Percentiles rank a stretch among this genome's conserved stretches.
These are phyloP conservation scores for Gastrolobium villosum DNA, from an alignment of 306 rosid genomes.

Conservation along the genomic window DNA sequence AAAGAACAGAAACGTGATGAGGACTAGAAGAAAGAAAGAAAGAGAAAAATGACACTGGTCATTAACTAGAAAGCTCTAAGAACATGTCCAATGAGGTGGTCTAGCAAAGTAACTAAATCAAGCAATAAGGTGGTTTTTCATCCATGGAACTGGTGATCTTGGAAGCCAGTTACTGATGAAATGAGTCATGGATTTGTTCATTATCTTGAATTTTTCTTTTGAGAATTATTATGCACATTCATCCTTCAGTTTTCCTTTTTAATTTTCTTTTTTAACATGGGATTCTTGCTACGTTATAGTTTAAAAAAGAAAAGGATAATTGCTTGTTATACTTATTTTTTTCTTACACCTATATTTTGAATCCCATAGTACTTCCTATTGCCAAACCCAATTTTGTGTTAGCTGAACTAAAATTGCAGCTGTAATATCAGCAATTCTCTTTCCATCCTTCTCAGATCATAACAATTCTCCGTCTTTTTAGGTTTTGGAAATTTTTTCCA, in stretches of 20 bases:
- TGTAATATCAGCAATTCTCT: not conserved
- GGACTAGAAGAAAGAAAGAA: conserved; percentile 37
- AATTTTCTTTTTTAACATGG: conserved; percentile 11
- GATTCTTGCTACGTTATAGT: conserved; percentile 39
- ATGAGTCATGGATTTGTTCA: conserved; percentile 40
- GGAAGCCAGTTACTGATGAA: conserved; percentile 36
- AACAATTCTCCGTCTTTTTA: not conserved
- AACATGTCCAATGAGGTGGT: conserved; percentile 38
- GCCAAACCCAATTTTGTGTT: conserved; percentile 26
- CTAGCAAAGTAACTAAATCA: conserved; percentile 32
- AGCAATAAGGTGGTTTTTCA: conserved; percentile 26
- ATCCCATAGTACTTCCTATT: not conserved
- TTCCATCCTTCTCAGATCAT: not conserved
- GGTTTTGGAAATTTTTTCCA: not conserved
- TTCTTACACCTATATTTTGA: conserved; percentile 19
- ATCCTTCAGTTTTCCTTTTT: conserved; percentile 18
- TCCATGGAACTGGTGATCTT: conserved; percentile 40
- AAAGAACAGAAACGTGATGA: conserved; percentile 48
- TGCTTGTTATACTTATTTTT: conserved; percentile 17
- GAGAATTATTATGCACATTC: conserved; percentile 40
- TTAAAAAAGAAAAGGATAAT: not conserved
- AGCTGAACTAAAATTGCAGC: conserved; percentile 26
- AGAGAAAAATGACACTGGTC: conserved; percentile 33
- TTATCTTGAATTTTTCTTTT: conserved; percentile 39
- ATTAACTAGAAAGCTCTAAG: conserved; percentile 38